These are phyloP conservation scores for Mycosphaerella arachidis DNA, from an alignment of 2,329 filamentous ascomycete genomes.

Conservation along the genomic window DNA sequence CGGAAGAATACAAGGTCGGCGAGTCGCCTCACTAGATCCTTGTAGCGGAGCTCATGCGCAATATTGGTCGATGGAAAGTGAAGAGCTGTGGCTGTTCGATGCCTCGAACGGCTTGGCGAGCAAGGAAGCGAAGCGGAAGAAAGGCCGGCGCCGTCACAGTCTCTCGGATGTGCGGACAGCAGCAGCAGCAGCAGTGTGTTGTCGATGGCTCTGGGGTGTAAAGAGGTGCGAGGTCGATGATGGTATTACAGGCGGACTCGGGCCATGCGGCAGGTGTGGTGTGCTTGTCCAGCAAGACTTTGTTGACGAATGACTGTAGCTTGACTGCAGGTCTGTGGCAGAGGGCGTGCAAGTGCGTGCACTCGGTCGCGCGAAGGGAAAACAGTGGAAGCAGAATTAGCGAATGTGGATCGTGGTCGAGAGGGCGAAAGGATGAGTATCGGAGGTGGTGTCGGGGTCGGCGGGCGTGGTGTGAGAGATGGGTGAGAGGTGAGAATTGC, in stretches of 20 bases:
- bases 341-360: too few relatives aligned
- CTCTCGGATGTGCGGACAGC: not conserved
- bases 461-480: not conserved
- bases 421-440: not conserved
- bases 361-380: not conserved
- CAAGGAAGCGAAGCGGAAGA: not conserved
- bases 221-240: not conserved
- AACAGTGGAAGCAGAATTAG: not conserved
- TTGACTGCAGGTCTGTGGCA: not conserved
- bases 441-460: not conserved
- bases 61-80: not conserved
- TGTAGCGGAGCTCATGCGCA: not conserved
- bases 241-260: not conserved
- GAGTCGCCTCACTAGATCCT: not conserved
- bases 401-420: not conserved
- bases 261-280: not conserved
- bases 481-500: not conserved
- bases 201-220: not conserved
- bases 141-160: not conserved
- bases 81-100: not conserved
- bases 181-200: not conserved
- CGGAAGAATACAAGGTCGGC: not conserved
- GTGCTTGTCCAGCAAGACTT: not conserved
- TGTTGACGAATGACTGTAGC: not conserved
- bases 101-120: not conserved